Base-by-base conservation (phyloP, 2,329 filamentous ascomycete genomes). In the Exutisphaerella laricina region DNA sequence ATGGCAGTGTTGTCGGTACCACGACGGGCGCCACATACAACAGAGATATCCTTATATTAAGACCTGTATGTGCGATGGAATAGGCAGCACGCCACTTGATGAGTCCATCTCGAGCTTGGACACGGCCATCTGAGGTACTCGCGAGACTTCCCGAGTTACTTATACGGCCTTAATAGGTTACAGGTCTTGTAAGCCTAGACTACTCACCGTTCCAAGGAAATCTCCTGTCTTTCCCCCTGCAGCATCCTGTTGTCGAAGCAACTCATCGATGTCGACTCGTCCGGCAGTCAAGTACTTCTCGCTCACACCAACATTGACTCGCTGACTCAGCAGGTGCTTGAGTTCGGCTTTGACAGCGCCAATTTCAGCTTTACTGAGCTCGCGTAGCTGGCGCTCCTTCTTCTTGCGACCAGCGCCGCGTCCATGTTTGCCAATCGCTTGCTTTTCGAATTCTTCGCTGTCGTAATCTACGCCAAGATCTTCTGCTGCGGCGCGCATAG, bases 381-480 rank as follows among this genome's bases (percentile, higher is more conserved):
- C 71, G 38, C 77, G 73, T 5, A 80, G 80, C 65, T 83, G 79
- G 58, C 82, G 79, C 61, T 92, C 84, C 67, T 85, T 85, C 66
- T 79, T 74, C 66, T 83, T 84, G 29, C 86, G 71, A 1, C 84
- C 83, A 28, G 78, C 79, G 5, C 88, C 88, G 25, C 87, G 74
- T 0, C 72, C 70, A 14, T 62, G 55, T 0, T 85, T 74, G 5
- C 80, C 78, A 5, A 67, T 69, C 1, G 72, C 74, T 28, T 74
- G 66, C 52, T 84, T 71, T 31, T 77, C 85, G 49, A 95, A 83
- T 33, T 94, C 88, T 25, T 94, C 88, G 47, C 80, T 85, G 60
- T 97, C 88, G 61, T 94, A 95, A 39, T 96, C 90, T 0, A 97
- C 86, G 1, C 92, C 92, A 0, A 98, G 73, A 51, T 97, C 90